Base-by-base conservation (phyloP, 2,329 filamentous ascomycete genomes). In the Penicillium sp. region DNA sequence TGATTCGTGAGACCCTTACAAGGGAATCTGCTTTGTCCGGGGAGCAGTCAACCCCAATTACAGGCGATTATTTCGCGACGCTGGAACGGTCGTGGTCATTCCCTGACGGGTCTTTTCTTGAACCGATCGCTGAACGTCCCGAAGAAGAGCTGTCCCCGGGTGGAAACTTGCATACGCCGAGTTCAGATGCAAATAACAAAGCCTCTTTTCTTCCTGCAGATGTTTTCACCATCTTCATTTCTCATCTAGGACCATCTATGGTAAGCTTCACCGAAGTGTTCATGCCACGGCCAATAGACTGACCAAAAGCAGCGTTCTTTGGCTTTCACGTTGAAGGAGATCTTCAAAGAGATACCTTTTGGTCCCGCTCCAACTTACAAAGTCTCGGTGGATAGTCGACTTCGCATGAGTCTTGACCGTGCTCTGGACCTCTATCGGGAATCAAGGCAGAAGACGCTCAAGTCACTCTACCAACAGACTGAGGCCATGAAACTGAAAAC, bases 161-260 rank as follows among this genome's bases (percentile, higher is more conserved):
- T 28, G 43, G 36, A 14, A 40, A 29, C 11, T 36, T 36, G 17
- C 25, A 36, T 4, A 43, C 38, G 7, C 28, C 35, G 38, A 29
- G 47, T 35, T 30, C 39, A 30, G 36, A 50, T 19, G 21, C 44
- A 17, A 50, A 39, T 11, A 20, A 40, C 5, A 42, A 46, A 10
- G 35, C 47, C n/a, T 14, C 40, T 36, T 53, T 60, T 36, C 57
- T 60, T 36, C 81, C 90, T 0, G 80, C 85, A 0, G 88, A 95
- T 43, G 94, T 97, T 50, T 97, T 97, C 60, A 82, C 88, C 8
- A 76, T 90, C 4, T 98, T 97, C 64, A 95, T 98, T 44, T 75
- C 78, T 14, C 81, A 93, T 51, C 73, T 98, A 15, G 93, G 93
- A 0, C 93, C 93, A 1, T 93, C 91, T 0, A 94, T 96, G 82